These are phyloP conservation scores for Crithidia mellificae DNA, from an alignment of 208 protist genomes.

Conservation along the genomic window DNA sequence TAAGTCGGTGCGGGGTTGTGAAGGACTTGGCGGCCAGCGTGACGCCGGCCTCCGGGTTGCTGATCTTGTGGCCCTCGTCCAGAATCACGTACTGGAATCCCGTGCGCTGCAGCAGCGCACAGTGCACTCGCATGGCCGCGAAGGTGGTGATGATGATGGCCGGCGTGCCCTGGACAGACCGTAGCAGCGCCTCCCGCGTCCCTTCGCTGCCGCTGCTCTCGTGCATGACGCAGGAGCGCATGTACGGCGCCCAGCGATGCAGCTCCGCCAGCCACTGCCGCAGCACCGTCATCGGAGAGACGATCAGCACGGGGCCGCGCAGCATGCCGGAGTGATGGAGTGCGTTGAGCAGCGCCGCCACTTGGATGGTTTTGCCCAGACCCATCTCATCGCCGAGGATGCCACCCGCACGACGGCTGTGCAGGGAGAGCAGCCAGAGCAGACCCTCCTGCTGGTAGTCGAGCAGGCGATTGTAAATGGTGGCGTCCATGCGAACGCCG, in stretches of 20 bases:
- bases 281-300: slow-evolving; percentile 94
- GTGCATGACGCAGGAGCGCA: too few relatives aligned
- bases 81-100: slow-evolving; percentile 96
- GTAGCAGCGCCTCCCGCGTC: slow-evolving; percentile 87
- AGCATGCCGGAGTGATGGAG: slow-evolving; percentile 88
- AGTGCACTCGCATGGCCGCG: slow-evolving; percentile 88
- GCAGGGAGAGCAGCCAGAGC: slow-evolving; percentile 96
- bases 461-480: slow-evolving; percentile 82
- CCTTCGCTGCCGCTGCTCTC: slow-evolving; percentile 90
- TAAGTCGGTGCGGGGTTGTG: slow-evolving; percentile 89
- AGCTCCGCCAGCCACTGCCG: slow-evolving; percentile 97
- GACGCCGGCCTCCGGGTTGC: slow-evolving; percentile 95
- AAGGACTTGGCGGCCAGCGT: slow-evolving; percentile 96
- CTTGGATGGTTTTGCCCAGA: slow-evolving; percentile 97
- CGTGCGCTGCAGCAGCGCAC: slow-evolving; percentile 68
- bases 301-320: slow-evolving; percentile 97
- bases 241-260: slow-evolving; percentile 96
- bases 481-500: slow-evolving; percentile 43
- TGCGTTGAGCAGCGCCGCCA: slow-evolving; percentile 92
- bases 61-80: slow-evolving; percentile 97
- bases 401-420: slow-evolving; percentile 94
- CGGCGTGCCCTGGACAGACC: slow-evolving; percentile 90
- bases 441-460: slow-evolving; percentile 95
- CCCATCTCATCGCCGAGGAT: slow-evolving; percentile 99
- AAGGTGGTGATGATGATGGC: slow-evolving; percentile 96